phyloP scores from a whole-genome alignment of 352 stramenopile species.

The Thraustochytrium striatum region DNA sequence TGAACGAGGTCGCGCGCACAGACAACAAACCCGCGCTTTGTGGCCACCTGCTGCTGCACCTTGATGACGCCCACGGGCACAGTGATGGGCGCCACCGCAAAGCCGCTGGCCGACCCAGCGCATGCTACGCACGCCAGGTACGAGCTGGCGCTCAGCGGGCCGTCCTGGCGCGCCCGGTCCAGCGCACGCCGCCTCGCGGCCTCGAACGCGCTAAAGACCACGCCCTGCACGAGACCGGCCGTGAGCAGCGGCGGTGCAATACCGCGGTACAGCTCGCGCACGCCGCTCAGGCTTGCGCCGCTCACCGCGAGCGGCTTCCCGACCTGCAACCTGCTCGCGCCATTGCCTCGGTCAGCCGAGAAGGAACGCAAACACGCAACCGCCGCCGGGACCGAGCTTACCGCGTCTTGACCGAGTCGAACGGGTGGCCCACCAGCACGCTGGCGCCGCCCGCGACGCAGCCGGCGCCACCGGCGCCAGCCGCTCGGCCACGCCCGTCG shows the following conservation, averaged over 20 bases:
- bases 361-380: too few relatives aligned
- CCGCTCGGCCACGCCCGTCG: neutral
- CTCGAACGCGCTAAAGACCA: slow-evolving; percentile 17
- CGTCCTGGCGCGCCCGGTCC: neutral
- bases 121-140: neutral
- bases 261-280: slow-evolving; percentile 12
- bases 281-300: neutral
- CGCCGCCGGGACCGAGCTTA: too few relatives aligned
- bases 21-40: neutral
- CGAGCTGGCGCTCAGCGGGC: neutral
- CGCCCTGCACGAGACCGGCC: slow-evolving; percentile 1
- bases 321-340: too few relatives aligned
- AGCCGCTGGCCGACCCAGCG: neutral
- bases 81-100: slow-evolving; percentile 7
- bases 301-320: neutral
- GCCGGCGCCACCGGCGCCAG: neutral
- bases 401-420: slow-evolving; percentile 30
- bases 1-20: neutral
- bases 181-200: neutral
- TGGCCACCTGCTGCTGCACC: slow-evolving; percentile 13
- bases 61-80: slow-evolving; percentile 16
- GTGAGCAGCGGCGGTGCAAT: slow-evolving; percentile 14
- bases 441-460: neutral
- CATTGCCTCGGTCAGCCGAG: too few relatives aligned
- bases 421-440: slow-evolving; percentile 20